phyloP scores from a whole-genome alignment of 768 basidiomycete species.

The Leccinum barrowsii region DNA sequence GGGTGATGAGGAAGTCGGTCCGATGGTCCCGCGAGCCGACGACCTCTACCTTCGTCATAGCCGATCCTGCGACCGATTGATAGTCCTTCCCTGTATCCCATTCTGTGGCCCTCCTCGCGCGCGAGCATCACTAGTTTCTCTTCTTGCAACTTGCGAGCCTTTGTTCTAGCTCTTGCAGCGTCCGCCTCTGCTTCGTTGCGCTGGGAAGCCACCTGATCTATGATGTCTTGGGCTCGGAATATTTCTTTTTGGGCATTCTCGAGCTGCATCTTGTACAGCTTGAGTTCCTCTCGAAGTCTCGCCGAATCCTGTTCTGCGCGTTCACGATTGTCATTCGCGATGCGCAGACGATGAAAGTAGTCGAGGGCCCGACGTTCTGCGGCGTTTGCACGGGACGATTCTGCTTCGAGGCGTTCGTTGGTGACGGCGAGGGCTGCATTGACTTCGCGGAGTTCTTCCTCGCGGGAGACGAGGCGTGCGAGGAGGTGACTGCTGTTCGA shows the following conservation, averaged over 20 bases:
- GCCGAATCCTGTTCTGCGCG: conserved; percentile 38
- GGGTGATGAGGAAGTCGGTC: conserved; percentile 11
- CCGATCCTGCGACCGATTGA: conserved; percentile 30
- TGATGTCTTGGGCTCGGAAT: conserved; percentile 38
- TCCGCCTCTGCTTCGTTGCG: conserved; percentile 44
- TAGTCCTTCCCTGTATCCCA: conserved; percentile 42
- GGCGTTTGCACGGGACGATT: conserved; percentile 40
- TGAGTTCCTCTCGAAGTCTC: conserved; percentile 40
- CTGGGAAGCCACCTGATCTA: conserved; percentile 40
- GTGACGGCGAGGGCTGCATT: conserved; percentile 25
- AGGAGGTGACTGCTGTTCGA: conserved; percentile 31
- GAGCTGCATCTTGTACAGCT: conserved; percentile 43
- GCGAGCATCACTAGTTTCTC: conserved; percentile 39
- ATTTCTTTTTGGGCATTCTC: conserved; percentile 45
- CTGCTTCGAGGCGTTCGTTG: conserved; percentile 36
- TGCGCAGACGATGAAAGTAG: conserved; percentile 39
- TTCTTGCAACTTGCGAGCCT: conserved; percentile 41
- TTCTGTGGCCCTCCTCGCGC: conserved; percentile 40
- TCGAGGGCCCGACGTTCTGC: conserved; percentile 48
- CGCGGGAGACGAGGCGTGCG: conserved; percentile 26
- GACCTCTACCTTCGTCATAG: conserved; percentile 27
- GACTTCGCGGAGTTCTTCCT: conserved; percentile 32
- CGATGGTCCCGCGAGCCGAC: conserved; percentile 7
- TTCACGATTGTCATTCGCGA: conserved; percentile 38
- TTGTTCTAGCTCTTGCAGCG: conserved; percentile 43